Conservation (phyloP, 2,329 filamentous ascomycete genomes). For the Dothideomycetidae sp. region DNA sequence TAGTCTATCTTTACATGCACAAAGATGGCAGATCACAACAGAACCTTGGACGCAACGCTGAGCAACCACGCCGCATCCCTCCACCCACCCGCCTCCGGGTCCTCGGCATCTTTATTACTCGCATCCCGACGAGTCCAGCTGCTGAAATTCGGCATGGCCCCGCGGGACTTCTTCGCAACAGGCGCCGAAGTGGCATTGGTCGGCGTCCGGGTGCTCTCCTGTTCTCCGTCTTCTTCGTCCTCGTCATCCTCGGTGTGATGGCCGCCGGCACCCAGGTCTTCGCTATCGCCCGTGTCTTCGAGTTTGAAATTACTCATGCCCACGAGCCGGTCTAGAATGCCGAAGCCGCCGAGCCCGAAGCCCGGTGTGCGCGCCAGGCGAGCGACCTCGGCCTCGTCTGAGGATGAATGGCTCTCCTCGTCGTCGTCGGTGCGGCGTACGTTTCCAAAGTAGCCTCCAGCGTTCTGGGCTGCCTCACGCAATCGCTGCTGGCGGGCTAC, state of each 20-base stretch:
- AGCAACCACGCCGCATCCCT: conserved; percentile 45
- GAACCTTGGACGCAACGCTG: conserved; percentile 36
- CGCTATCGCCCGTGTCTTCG: conserved; percentile 13
- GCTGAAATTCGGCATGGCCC: conserved; percentile 31
- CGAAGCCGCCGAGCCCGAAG: conserved; percentile 39
- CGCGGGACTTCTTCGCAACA: conserved; percentile 17
- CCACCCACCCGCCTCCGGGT: conserved; percentile 35
- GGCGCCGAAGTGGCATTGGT: neutral
- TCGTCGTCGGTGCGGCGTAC: conserved; percentile 11
- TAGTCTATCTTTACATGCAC: too few relatives aligned
- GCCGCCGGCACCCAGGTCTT: conserved; percentile 14
- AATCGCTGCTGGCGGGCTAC: neutral
- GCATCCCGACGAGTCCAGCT: conserved; percentile 42
- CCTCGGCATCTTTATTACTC: conserved; percentile 24
- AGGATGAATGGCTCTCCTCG: conserved; percentile 15
- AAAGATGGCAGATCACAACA: conserved; percentile 14
- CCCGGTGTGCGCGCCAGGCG: conserved; percentile 36
- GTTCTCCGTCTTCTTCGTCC: conserved; percentile 13
- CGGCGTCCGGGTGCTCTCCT: conserved; percentile 14
- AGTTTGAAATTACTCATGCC: conserved; percentile 39
- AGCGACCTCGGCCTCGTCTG: conserved; percentile 40
- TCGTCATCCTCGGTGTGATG: conserved; percentile 27
- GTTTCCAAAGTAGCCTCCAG: conserved; percentile 17
- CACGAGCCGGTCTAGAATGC: conserved; percentile 35
- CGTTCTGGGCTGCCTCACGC: conserved; percentile 17